A percentile compares a stretch with the other conserved stretches of the same genome.
phyloP scores from a whole-genome alignment of 495 filamentous ascomycete species.

The Chaetomidium leptoderma region DNA sequence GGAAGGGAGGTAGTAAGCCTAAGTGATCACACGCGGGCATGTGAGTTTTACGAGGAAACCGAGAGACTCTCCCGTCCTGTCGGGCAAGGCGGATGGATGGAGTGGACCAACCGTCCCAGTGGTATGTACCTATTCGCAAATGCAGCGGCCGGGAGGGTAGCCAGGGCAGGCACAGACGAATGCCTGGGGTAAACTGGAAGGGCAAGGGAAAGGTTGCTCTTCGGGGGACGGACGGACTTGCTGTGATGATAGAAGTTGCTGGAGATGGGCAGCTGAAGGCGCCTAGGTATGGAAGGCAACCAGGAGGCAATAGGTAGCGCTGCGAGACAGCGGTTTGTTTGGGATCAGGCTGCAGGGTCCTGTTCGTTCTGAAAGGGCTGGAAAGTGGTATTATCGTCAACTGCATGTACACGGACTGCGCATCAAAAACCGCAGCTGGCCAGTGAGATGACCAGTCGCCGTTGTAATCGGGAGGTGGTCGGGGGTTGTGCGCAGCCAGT shows the following conservation, averaged over 20 bases:
- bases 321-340: not conserved
- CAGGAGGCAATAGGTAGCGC: too few species aligned
- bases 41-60: not conserved
- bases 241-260: too few species aligned
- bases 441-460: not conserved
- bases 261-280: not conserved
- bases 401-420: not conserved
- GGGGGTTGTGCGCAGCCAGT: not conserved
- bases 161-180: not conserved
- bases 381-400: not conserved
- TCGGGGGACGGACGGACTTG: too few species aligned
- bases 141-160: not conserved
- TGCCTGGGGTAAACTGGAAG: conserved; percentile 1
- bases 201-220: too few species aligned
- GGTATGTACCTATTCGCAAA: not conserved
- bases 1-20: not conserved
- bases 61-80: not conserved
- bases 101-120: not conserved
- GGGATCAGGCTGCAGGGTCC: not conserved
- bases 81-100: not conserved
- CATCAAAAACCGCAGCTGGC: not conserved
- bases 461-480: not conserved
- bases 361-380: not conserved
- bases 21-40: not conserved
- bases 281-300: too few species aligned